Evolutionary conservation across 768 basidiomycete genomes (phyloP).

Genomic region (Wakefieldia striispora): DNA sequence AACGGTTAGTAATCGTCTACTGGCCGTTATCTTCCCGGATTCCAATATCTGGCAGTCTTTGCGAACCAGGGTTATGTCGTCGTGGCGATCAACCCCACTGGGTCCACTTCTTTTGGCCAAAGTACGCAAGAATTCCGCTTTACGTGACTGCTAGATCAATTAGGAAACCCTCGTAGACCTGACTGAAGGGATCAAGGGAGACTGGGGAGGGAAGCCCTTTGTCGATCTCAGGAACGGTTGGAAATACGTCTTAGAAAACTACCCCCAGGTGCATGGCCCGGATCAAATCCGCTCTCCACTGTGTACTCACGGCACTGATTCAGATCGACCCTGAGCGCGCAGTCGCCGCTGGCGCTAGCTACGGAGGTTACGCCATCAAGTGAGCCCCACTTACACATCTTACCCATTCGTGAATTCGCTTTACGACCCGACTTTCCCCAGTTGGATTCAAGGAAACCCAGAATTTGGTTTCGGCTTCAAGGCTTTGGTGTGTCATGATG

Average conservation of each 20-base stretch:
- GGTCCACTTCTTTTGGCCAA: constrained; percentile 92
- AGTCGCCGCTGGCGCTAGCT: constrained; percentile 79
- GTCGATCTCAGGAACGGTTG: constrained; percentile 74
- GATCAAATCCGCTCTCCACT: not conserved
- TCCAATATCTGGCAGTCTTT: constrained; percentile 50
- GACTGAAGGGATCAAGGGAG: constrained; percentile 75
- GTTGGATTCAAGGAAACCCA: constrained; percentile 95
- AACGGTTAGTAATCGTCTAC: constrained; percentile 46
- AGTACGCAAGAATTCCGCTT: constrained; percentile 35
- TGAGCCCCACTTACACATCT: constrained; percentile 32
- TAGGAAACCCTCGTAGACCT: constrained; percentile 46
- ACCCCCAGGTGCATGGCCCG: constrained; percentile 56
- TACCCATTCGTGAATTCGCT: not conserved
- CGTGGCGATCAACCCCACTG: constrained; percentile 89
- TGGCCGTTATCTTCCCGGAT: not conserved
- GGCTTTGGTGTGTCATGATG: constrained; percentile 90
- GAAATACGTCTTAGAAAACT: constrained; percentile 62
- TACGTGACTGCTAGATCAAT: constrained; percentile 1
- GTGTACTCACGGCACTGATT: not conserved
- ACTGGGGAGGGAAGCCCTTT: constrained; percentile 88
- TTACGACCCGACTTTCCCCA: constrained; percentile 28
- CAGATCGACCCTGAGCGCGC: constrained; percentile 69
- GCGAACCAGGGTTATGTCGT: constrained; percentile 88
- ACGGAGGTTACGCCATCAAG: constrained; percentile 91
- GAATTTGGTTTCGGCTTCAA: constrained; percentile 89